Evolutionary conservation across 2,329 filamentous ascomycete species (phyloP), one percentile per base, ranked within the genome.

Genomic region (Gliomastix tumulicola): DNA sequence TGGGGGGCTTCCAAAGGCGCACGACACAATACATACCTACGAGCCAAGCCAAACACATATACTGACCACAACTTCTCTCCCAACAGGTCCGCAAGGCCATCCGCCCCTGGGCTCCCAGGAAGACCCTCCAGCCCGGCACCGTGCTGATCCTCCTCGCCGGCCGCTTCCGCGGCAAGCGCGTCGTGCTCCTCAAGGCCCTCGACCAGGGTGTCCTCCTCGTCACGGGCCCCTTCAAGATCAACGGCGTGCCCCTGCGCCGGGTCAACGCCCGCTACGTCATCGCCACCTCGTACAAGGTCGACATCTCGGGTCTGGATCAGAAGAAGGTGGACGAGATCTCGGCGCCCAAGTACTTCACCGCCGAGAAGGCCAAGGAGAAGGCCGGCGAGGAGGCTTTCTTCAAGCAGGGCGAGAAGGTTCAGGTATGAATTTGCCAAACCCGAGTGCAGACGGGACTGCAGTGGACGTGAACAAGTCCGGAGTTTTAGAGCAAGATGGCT

Each of bases 171-270:
- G 92, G 92, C 79, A 98, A 98, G 88, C 92, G 92, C 67, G 92
- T 98, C 62, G 79, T 98, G 62, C 88, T 97, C 73, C 85, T 98
- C 68, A 97, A 97, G 83, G 80, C 84, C 71, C 89, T 98, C 63
- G 78, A 87, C 64, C 88, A 96, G 76, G 92, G 92, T 74, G 88
- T 96, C 53, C 88, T 98, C 68, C 88, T 98, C 67, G 88, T 98
- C 60, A 98, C 92, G 65, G 92, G 92, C 60, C 92, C 92, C 66
- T 98, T 97, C 86, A 98, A 97, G 84, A 84, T 98, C 76, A 98
- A 98, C 77, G 92, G 92, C 70, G 92, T 98, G 52, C 92, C 92
- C 56, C 84, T 98, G 62, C 84, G 92, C 73, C 82, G 86, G 68
- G 86, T 94, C 66, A 94, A 94, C 76, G 76, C 87, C 65, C 83